Percentiles rank a stretch among this genome's conserved stretches.
Conservation (phyloP, 208 protist species). For the Leishmania aethiopica region DNA sequence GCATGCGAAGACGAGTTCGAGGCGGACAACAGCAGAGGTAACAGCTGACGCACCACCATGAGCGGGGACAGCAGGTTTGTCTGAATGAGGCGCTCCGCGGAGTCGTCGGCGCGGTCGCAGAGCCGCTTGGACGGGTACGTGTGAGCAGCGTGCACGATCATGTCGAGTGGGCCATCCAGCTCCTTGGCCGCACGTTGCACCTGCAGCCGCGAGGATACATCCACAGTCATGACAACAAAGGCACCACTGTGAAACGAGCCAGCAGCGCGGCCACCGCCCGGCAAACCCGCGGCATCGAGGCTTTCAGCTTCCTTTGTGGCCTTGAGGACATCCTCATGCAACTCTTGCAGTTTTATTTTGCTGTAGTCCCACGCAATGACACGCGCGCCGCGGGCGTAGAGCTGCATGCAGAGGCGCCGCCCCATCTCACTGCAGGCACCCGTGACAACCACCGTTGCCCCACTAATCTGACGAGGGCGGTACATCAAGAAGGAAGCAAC, state of each 20-base stretch:
- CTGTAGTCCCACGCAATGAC: conserved; percentile 70
- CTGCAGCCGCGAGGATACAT: conserved; percentile 49
- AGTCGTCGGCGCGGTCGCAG: conserved; percentile 49
- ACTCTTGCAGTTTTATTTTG: conserved; percentile 50
- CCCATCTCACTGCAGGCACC: conserved; percentile 58
- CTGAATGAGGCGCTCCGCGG: conserved; percentile 50
- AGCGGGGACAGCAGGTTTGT: conserved; percentile 43
- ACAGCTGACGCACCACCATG: conserved; percentile 32
- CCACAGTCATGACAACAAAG: conserved; percentile 30
- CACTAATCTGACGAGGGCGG: conserved; percentile 28
- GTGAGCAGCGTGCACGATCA: conserved; percentile 54
- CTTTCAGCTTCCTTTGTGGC: background rate
- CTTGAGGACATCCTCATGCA: conserved; percentile 38
- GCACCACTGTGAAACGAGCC: background rate
- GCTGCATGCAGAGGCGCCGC: conserved; percentile 43
- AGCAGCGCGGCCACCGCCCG: background rate
- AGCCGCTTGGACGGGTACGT: conserved; percentile 28
- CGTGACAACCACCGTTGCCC: conserved; percentile 65
- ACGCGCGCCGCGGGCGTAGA: conserved; percentile 42
- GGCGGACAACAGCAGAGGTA: conserved; percentile 35
- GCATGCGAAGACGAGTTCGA: conserved; percentile 5
- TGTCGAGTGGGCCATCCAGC: conserved; percentile 41
- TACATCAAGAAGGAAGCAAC: conserved; percentile 49
- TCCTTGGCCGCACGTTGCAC: conserved; percentile 49
- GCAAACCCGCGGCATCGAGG: background rate